Evolutionary conservation across 495 filamentous ascomycete species (phyloP).

Genomic region (Penicillium goetzii): DNA sequence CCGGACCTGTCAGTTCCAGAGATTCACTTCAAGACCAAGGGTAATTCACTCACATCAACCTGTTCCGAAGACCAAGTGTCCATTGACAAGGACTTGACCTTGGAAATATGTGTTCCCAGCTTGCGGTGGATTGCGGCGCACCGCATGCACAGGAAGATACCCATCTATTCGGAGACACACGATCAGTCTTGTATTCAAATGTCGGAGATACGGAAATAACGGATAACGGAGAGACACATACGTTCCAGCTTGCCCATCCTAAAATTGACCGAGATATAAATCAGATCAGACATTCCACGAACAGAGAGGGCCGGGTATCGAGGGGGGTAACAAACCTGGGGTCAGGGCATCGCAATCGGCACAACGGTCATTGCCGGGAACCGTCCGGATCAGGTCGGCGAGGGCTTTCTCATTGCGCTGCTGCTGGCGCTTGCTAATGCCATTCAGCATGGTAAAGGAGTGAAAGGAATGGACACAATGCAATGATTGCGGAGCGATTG

Average conservation of each 20-base stretch:
- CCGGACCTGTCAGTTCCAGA: conserved; percentile 25
- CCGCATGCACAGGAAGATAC: conserved; percentile 96
- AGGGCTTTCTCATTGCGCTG: conserved; percentile 91
- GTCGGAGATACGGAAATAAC: not conserved
- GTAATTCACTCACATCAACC: conserved; percentile 72
- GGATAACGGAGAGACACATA: conserved; percentile 55
- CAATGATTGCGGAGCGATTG: conserved; percentile 18
- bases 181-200: conserved; percentile 27
- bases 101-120: conserved; percentile 95
- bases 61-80: conserved; percentile 95
- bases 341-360: conserved; percentile 91
- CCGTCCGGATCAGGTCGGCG: conserved; percentile 84
- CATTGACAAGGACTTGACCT: conserved; percentile 98
- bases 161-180: conserved; percentile 62
- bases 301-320: not conserved
- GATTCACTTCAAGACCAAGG: not conserved
- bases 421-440: conserved; percentile 89
- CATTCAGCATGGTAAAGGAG: conserved; percentile 52
- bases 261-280: conserved; percentile 14
- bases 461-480: conserved; percentile 29
- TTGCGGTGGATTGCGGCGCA: conserved; percentile 96
- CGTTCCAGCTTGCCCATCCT: conserved; percentile 99
- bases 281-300: not conserved
- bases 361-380: conserved; percentile 92
- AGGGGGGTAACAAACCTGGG: conserved; percentile 67